Percentiles rank a stretch among this genome's conserved stretches.
Conservation (phyloP, 1,284 basidiomycete genomes). For the Marasmius sp. region DNA sequence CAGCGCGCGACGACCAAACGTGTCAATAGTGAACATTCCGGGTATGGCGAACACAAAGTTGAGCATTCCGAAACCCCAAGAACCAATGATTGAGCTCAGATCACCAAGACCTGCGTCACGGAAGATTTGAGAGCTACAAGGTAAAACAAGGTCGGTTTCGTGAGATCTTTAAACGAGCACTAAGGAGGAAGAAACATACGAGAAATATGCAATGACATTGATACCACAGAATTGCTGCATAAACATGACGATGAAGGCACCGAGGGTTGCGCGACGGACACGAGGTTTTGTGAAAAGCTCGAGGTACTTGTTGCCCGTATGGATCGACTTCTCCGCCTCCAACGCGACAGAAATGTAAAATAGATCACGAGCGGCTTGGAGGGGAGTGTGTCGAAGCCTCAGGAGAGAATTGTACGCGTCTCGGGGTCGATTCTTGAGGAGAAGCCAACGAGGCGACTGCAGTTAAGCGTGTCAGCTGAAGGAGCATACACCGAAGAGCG, state of each 20-base stretch:
- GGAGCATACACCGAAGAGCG: background rate
- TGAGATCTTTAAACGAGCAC: background rate
- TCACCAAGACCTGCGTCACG: conserved; percentile 47
- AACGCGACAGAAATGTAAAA: conserved; percentile 69
- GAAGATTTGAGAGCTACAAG: background rate
- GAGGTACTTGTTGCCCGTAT: conserved; percentile 49
- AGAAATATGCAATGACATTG: background rate
- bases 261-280: conserved; percentile 72
- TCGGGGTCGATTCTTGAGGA: conserved; percentile 55
- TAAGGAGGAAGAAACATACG: background rate
- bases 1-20: conserved; percentile 66
- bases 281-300: conserved; percentile 77
- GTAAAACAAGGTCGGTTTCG: too few relatives aligned
- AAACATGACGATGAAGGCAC: conserved; percentile 72
- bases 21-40: conserved; percentile 57
- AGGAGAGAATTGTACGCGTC: conserved; percentile 64
- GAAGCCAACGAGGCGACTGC: conserved; percentile 1
- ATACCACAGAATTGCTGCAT: conserved; percentile 47
- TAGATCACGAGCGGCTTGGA: conserved; percentile 79
- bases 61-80: conserved; percentile 51
- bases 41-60: conserved; percentile 53
- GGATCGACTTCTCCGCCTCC: conserved; percentile 61
- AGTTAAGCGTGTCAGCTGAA: background rate
- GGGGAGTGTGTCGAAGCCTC: conserved; percentile 59
- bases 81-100: conserved; percentile 54